Evolutionary conservation across 2,329 filamentous ascomycete genomes (phyloP).

Genomic region (Bipolaris oryzae): DNA sequence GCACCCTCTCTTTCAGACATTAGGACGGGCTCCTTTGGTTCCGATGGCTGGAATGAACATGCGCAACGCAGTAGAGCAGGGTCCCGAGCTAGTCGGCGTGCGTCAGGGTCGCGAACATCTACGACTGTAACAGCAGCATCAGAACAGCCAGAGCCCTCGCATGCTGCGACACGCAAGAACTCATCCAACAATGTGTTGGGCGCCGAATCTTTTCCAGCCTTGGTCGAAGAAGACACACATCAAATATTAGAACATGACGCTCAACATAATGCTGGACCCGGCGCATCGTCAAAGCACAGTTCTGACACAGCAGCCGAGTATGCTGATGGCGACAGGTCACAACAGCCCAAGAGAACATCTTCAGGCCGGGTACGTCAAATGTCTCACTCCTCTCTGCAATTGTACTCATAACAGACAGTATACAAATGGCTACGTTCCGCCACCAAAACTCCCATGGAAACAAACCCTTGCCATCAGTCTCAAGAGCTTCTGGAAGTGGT

Average conservation of each 20-base stretch:
- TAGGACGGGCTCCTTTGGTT: slow-evolving; percentile 45
- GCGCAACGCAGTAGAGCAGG: slow-evolving; percentile 34
- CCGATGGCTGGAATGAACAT: slow-evolving; percentile 43
- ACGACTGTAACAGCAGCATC: slow-evolving; percentile 14
- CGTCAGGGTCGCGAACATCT: slow-evolving; percentile 19
- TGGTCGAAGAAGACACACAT: slow-evolving; percentile 37
- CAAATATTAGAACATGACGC: slow-evolving; percentile 5
- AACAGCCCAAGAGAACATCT: slow-evolving; percentile 17
- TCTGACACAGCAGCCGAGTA: slow-evolving; percentile 28
- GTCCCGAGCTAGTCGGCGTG: slow-evolving; percentile 33
- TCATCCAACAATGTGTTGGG: slow-evolving; percentile 24
- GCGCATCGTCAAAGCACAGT: slow-evolving; percentile 22
- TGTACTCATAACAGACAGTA: slow-evolving; percentile 26
- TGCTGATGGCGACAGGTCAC: slow-evolving; percentile 15
- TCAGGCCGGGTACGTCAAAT: slow-evolving; percentile 27
- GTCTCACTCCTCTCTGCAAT: too few species aligned
- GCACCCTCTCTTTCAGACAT: slow-evolving; percentile 54
- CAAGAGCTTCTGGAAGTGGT: slow-evolving; percentile 72
- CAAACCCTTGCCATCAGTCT: slow-evolving; percentile 65
- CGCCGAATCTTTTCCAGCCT: slow-evolving; percentile 36
- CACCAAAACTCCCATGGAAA: slow-evolving; percentile 58
- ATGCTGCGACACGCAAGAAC: slow-evolving; percentile 9
- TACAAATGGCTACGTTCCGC: slow-evolving; percentile 51
- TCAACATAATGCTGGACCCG: slow-evolving; percentile 16
- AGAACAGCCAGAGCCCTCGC: slow-evolving; percentile 15